A percentile compares a stretch with the other conserved stretches of the same genome.
phyloP scores from a whole-genome alignment of 2,329 filamentous ascomycete species.

The Colletotrichum aenigma region DNA sequence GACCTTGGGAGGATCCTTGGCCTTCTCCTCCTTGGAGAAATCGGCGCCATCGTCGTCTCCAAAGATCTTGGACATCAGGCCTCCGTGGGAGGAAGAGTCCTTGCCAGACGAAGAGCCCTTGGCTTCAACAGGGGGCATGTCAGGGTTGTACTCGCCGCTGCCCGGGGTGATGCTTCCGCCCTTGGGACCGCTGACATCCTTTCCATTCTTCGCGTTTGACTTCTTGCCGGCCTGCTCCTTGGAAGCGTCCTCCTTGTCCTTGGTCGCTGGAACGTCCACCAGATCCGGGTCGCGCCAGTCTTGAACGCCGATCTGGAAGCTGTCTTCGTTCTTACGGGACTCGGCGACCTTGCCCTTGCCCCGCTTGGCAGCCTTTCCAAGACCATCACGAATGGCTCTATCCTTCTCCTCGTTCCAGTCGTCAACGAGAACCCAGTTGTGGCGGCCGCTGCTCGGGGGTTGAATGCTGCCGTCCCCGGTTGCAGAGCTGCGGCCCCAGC shows the following conservation, averaged over 20 bases:
- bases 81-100: constrained; percentile 22
- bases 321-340: constrained; percentile 48
- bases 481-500: constrained; percentile 33
- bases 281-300: constrained; percentile 77
- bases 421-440: constrained; percentile 74
- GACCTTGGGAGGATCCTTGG: constrained; percentile 22
- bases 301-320: constrained; percentile 82
- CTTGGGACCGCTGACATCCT: constrained; percentile 45
- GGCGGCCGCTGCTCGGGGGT: constrained; percentile 73
- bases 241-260: constrained; percentile 13
- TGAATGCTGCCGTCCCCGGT: constrained; percentile 58
- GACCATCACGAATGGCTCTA: constrained; percentile 44
- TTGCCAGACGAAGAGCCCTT: constrained; percentile 27
- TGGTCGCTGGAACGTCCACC: constrained; percentile 43
- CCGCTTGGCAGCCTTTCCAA: constrained; percentile 38
- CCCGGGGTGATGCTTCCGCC: constrained; percentile 74
- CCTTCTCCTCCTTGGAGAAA: constrained; percentile 25
- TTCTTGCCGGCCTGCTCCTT: constrained; percentile 20
- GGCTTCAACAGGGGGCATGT: constrained; percentile 31
- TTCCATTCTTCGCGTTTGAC: constrained; percentile 21
- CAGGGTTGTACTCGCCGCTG: constrained; percentile 68
- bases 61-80: constrained; percentile 56
- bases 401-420: constrained; percentile 66
- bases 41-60: constrained; percentile 44
- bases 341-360: constrained; percentile 26